Base-by-base conservation (phyloP, 2,329 filamentous ascomycete genomes). In the Pezicula rhizophila region DNA sequence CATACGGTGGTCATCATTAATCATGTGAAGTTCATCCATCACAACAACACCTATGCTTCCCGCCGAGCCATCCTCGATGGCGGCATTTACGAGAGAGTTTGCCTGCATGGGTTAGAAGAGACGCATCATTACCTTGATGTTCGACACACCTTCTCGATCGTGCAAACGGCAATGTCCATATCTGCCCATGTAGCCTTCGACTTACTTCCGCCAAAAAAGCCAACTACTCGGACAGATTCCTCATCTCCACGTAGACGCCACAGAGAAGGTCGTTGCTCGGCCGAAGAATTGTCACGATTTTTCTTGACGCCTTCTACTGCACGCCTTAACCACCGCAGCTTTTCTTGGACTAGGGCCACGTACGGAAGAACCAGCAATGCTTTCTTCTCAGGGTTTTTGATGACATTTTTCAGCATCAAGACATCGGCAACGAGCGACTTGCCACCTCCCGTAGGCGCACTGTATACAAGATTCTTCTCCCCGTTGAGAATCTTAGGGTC, bases 11-110 rank as follows among this genome's bases (percentile, higher is more conserved):
- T 85, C 83, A 61, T 90, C 87, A 57, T 89, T 83, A 40, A 90
- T 74, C 85, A 91, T 89, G 62, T 91, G 87, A n/a, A 90, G 69
- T 62, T 91, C 87, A 58, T 91, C 87, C 31, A 90, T 70, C 12
- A 90, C 84, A 15, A 89, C 78, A 10, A 82, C 71, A 42, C 77
- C 79, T 39, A 91, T 68, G 17, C 80, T 74, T n/a, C 74, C 70
- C 51, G 89, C 50, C 3, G 74, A 79, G 60, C 78, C 80, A 53
- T 90, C 84, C 53, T 87, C 82, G 55, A 90, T 87, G 12, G 85
- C 83, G 18, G 77, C 71, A 57, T 91, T 90, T 25, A 89, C 75
- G 35, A 91, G 73, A 10, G 82, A 77, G 59, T 90, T 91, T 47
- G 86, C 86, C 84, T 88, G 38, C 42, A 31, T 12, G 17, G 34